Evolutionary conservation across 2,329 filamentous ascomycete species (phyloP), one percentile per base, ranked within the genome.

Genomic region (Colletotrichum filicis): DNA sequence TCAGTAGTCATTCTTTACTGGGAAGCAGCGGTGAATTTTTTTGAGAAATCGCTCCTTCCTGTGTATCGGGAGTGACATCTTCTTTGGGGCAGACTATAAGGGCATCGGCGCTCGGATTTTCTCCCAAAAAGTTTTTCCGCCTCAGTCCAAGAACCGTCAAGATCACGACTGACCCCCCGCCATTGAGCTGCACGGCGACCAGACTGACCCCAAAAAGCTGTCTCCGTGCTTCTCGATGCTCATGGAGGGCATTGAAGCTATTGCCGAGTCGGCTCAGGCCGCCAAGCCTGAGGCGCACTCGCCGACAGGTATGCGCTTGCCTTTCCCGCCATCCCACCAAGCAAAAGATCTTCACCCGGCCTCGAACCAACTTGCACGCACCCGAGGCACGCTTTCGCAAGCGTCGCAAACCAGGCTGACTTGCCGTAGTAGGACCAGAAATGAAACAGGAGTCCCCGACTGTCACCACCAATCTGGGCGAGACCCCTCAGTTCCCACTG

Each of bases 101-200:
- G 82, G 82, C 82, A 83, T 75, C 76, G 74, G 78, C 66, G 74
- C 74, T 75, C 78, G 77, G 74, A 75, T 62, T 75, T 75, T 75
- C 81, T 83, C 78, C 82, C 82, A 83, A 82, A 83, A 84, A 83
- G 83, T 80, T 84, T 83, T 84, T 82, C 79, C 80, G 76, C 74
- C 77, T 77, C 77, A 75, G 76, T 77, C 74, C 76, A 76, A 68
- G 66, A 56, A 68, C 66, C 53, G 63, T 63, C 56, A 61, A 66
- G 42, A 67, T 64, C 66, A 46, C 66, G 60, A 57, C 63, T 9
- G 22, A 30, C 19, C 56, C 49, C 46, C 60, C 73, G 69, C 69
- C 70, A 66, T 53, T 49, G 65, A 73, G 53, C 64, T 73, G 49
- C 35, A 69, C 32, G 70, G 53, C 55, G 37, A 58, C 52, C 11